A percentile compares a stretch with the other conserved stretches of the same genome.
These are phyloP conservation scores for Cymbopogon citratus DNA, from an alignment of 176 grass and related monocot species.

Conservation along the genomic window DNA sequence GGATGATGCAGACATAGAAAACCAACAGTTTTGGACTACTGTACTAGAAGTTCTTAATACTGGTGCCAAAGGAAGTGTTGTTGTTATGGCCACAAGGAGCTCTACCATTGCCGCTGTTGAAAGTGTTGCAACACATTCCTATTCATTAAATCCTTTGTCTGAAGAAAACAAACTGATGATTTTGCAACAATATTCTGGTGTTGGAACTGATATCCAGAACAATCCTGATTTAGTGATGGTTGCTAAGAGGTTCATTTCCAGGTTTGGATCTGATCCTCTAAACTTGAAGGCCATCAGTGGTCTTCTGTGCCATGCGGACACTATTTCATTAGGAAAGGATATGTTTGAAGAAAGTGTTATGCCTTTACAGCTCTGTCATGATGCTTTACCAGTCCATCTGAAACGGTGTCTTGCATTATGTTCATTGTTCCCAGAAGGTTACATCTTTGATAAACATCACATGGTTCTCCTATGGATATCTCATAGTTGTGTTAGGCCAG, in stretches of 20 bases:
- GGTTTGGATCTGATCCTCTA: background rate
- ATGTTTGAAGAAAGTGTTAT: background rate
- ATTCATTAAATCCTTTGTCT: constrained; percentile 15
- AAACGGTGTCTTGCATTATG: constrained; percentile 34
- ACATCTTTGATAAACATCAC: constrained; percentile 22
- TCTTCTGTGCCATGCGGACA: background rate
- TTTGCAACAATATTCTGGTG: background rate
- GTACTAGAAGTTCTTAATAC: background rate
- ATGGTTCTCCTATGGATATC: constrained; percentile 31
- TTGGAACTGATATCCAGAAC: background rate
- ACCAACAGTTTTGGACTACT: background rate
- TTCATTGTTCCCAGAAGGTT: constrained; percentile 34
- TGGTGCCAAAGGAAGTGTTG: background rate
- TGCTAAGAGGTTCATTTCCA: background rate
- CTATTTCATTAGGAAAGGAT: background rate
- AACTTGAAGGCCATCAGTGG: constrained; percentile 6
- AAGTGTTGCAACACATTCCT: background rate
- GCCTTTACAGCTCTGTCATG: constrained; percentile 14
- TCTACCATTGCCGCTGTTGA: background rate
- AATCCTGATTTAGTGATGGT: background rate
- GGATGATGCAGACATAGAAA: constrained; percentile 25
- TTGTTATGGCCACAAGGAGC: constrained; percentile 11
- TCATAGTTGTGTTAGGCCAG: constrained; percentile 15
- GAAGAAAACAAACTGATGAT: background rate
- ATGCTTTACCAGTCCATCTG: constrained; percentile 14